Conservation (phyloP, 805 yeast species). For the Candida michaelii region DNA sequence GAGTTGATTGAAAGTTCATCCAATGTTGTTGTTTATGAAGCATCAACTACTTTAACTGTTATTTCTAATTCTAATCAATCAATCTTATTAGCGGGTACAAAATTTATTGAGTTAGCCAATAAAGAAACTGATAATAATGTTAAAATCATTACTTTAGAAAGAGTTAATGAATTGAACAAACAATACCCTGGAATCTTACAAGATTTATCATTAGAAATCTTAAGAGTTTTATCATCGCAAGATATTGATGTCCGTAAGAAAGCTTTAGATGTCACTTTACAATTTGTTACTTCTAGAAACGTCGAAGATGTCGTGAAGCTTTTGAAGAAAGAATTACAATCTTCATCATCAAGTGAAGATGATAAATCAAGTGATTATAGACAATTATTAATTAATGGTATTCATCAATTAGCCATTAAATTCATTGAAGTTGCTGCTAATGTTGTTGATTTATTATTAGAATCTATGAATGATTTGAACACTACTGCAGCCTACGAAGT, state of each 20-base stretch:
- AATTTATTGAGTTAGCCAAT: conserved; percentile 83
- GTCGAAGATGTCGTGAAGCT: conserved; percentile 92
- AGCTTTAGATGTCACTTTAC: conserved; percentile 81
- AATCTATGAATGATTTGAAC: conserved; percentile 80
- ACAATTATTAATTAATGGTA: conserved; percentile 81
- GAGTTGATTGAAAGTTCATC: conserved; percentile 67
- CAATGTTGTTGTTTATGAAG: conserved; percentile 82
- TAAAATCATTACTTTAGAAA: conserved; percentile 86
- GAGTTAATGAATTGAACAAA: conserved; percentile 72
- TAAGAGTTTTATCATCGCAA: conserved; percentile 82
- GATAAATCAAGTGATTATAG: conserved; percentile 86
- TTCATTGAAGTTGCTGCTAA: conserved; percentile 89
- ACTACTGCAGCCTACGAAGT: conserved; percentile 87
- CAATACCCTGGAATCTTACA: conserved; percentile 80
- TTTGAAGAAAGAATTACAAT: conserved; percentile 85
- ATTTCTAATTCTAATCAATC: conserved; percentile 66
- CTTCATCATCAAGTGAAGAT: conserved; percentile 66
- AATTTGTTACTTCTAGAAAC: conserved; percentile 79
- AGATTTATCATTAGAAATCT: conserved; percentile 79
- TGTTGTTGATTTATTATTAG: conserved; percentile 85
- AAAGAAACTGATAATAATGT: conserved; percentile 95
- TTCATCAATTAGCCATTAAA: conserved; percentile 82
- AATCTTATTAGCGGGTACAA: conserved; percentile 75
- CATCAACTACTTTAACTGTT: conserved; percentile 74
- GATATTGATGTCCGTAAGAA: conserved; percentile 88